Evolutionary conservation across 352 stramenopile genomes (phyloP).

Genomic region (Phytopythium chamaehyphon): DNA sequence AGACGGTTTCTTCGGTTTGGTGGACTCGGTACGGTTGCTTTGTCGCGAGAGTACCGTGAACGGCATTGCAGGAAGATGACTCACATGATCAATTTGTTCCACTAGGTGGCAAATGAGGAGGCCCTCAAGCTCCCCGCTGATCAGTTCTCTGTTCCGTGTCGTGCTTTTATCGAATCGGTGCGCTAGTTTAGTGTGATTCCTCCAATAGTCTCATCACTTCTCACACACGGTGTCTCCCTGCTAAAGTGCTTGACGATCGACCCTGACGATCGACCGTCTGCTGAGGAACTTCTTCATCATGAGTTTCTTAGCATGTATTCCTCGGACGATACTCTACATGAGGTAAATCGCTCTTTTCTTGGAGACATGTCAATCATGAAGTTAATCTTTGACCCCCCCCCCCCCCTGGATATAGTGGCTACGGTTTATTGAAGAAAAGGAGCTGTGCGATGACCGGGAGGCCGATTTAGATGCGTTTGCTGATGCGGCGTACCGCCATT

Average conservation of each 20-base stretch:
- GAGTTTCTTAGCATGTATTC: constrained; percentile 70
- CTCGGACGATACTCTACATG: constrained; percentile 54
- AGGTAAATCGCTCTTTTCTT: constrained; percentile 32
- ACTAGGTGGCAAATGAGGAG: constrained; percentile 75
- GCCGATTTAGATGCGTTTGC: constrained; percentile 59
- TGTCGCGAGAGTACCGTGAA: background rate
- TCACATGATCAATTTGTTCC: background rate
- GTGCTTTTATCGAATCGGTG: constrained; percentile 53
- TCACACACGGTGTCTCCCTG: too few species aligned
- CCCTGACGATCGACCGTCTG: constrained; percentile 54
- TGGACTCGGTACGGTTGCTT: constrained; percentile 63
- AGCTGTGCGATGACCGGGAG: constrained; percentile 55
- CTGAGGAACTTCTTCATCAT: constrained; percentile 61
- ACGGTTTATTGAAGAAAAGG: constrained; percentile 48
- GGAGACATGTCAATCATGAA: constrained; percentile 12
- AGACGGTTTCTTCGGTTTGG: constrained; percentile 85
- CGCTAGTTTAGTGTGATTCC: too few species aligned
- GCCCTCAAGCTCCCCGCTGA: constrained; percentile 61
- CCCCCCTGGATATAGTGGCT: constrained; percentile 38
- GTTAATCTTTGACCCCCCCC: constrained; percentile 1
- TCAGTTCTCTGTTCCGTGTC: constrained; percentile 60
- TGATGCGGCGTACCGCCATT: constrained; percentile 75
- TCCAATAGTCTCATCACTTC: too few species aligned
- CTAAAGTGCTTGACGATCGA: constrained; percentile 66
- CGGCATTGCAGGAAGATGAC: background rate